Conservation (phyloP, 371 early-diverging fungal species). For the Mortierella sp. region DNA sequence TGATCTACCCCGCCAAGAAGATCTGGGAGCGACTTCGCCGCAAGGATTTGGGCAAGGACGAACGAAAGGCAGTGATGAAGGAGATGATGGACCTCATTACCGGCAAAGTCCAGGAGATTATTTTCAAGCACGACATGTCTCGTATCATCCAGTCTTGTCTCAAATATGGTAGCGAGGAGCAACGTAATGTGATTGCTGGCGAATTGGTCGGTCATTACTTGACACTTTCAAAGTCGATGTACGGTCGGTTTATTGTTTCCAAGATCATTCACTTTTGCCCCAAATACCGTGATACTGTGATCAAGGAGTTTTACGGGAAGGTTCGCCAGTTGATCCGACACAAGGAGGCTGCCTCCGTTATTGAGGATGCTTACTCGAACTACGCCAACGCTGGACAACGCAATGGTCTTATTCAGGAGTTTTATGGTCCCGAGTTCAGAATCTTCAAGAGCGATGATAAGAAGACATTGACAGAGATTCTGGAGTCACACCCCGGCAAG, state of each 20-base stretch:
- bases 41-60: conserved; percentile 72
- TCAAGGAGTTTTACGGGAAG: conserved; percentile 85
- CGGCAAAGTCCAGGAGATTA: conserved; percentile 88
- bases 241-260: conserved; percentile 90
- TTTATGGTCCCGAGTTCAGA: conserved; percentile 93
- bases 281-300: conserved; percentile 74
- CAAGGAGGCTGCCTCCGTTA: conserved; percentile 82
- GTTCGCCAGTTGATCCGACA: conserved; percentile 80
- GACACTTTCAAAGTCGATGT: conserved; percentile 81
- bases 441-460: conserved; percentile 73
- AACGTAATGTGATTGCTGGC: conserved; percentile 82
- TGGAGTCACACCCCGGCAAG: conserved; percentile 79
- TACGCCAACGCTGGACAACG: conserved; percentile 85
- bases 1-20: conserved; percentile 80
- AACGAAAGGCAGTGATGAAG: conserved; percentile 74
- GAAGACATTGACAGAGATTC: conserved; percentile 71
- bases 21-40: conserved; percentile 91
- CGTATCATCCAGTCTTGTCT: conserved; percentile 93
- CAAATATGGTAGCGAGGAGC: conserved; percentile 85
- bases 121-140: conserved; percentile 96
- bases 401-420: conserved; percentile 84
- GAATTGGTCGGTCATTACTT: conserved; percentile 84
- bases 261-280: conserved; percentile 85
- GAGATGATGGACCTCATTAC: conserved; percentile 83
- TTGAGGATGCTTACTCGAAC: conserved; percentile 88